These are phyloP conservation scores for Ceratocystis ficicola DNA, from an alignment of 2,329 filamentous ascomycete species.

Conservation along the genomic window DNA sequence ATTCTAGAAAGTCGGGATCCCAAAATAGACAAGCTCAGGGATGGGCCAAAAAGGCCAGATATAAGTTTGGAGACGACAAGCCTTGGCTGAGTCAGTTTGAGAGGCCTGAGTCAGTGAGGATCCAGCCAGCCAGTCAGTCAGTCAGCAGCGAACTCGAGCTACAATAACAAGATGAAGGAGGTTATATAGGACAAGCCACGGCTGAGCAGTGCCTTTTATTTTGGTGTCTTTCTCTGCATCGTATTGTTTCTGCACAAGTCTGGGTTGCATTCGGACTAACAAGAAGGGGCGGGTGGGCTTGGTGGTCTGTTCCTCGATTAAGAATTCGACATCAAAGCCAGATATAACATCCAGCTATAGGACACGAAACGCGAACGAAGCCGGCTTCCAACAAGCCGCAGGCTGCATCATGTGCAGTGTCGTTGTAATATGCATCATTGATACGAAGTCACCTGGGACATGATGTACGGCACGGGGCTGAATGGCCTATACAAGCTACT, in stretches of 20 bases:
- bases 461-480: too few species aligned
- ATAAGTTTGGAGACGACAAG: conserved; percentile 12
- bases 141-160: not conserved
- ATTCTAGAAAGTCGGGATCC: conserved; percentile 17
- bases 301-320: not conserved
- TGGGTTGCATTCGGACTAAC: not conserved
- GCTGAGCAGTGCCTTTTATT: not conserved
- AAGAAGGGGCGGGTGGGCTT: not conserved
- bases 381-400: too few species aligned
- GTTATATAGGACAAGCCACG: not conserved
- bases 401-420: too few species aligned
- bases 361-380: not conserved
- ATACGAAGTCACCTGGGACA: not conserved
- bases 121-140: not conserved
- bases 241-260: not conserved
- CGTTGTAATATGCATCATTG: not conserved
- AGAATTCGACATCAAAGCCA: not conserved
- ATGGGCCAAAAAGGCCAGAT: conserved; percentile 17
- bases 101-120: too few species aligned
- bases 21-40: conserved; percentile 17
- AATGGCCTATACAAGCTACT: not conserved
- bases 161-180: not conserved
- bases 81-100: conserved; percentile 10
- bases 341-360: not conserved
- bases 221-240: not conserved